These are phyloP conservation scores for Penicillium sp. DNA, from an alignment of 2,329 filamentous ascomycete genomes.

Conservation along the genomic window DNA sequence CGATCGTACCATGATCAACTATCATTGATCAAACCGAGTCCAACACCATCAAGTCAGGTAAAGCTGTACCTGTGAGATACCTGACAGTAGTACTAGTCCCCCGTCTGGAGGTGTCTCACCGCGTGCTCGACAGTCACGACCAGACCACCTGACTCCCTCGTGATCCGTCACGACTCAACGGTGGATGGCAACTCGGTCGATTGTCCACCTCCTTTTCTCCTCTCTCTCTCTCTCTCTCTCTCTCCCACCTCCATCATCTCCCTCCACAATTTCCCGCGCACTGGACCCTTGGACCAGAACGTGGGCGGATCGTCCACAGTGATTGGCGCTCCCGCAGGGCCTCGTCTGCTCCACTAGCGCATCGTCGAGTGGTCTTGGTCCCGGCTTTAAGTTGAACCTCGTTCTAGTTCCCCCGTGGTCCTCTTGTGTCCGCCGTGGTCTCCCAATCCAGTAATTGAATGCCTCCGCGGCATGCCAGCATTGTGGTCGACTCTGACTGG, in stretches of 20 bases:
- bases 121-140: too few species aligned
- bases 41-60: too few species aligned
- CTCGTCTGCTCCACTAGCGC: conserved; percentile 3
- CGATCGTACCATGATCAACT: too few species aligned
- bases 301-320: conserved; percentile 15
- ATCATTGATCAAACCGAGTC: too few species aligned
- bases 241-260: not conserved
- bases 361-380: not conserved
- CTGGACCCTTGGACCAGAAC: conserved; percentile 5
- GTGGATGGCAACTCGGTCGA: conserved; percentile 1
- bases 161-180: too few species aligned
- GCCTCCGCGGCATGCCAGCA: too few species aligned
- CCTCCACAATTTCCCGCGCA: too few species aligned
- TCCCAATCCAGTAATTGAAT: conserved; percentile 2
- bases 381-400: conserved; percentile 10
- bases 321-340: conserved; percentile 19
- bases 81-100: too few species aligned
- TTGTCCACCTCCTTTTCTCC: not conserved
- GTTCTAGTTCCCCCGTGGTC: not conserved
- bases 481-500: too few species aligned
- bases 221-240: not conserved
- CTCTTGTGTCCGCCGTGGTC: not conserved
- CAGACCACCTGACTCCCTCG: too few species aligned
- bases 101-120: too few species aligned
- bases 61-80: too few species aligned